Percentiles rank a stretch among this genome's conserved stretches.
These are phyloP conservation scores for Exserohilum turcica DNA, from an alignment of 2,329 filamentous ascomycete species.

Conservation along the genomic window DNA sequence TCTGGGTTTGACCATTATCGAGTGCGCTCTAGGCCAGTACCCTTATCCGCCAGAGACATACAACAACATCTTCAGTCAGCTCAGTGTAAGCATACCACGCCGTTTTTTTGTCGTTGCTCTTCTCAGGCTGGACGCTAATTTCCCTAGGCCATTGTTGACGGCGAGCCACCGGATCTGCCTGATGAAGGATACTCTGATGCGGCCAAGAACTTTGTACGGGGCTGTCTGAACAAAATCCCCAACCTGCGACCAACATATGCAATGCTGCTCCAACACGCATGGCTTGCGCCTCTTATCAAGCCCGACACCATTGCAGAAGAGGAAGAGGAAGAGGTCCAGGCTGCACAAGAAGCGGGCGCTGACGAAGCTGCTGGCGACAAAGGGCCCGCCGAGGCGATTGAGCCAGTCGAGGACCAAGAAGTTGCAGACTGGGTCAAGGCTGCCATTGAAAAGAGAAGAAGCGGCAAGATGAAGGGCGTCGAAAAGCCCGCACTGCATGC, in stretches of 20 bases:
- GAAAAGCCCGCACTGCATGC: conserved; percentile 84
- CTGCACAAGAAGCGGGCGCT: conserved; percentile 52
- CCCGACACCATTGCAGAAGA: conserved; percentile 76
- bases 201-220: conserved; percentile 84
- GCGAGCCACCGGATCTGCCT: conserved; percentile 89
- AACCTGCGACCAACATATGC: conserved; percentile 92
- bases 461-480: conserved; percentile 56
- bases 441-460: conserved; percentile 70
- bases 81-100: conserved; percentile 71
- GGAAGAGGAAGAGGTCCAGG: conserved; percentile 63
- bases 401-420: conserved; percentile 70
- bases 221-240: conserved; percentile 90
- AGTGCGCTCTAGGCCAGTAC: conserved; percentile 92
- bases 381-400: conserved; percentile 32
- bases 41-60: conserved; percentile 97
- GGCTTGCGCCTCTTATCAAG: conserved; percentile 77
- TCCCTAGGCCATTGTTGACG: conserved; percentile 89
- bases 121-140: conserved; percentile 2
- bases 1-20: conserved; percentile 89
- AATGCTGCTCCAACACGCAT: conserved; percentile 85
- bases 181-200: conserved; percentile 75
- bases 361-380: conserved; percentile 44
- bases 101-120: no score
- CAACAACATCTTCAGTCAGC: conserved; percentile 96
- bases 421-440: conserved; percentile 83